Percentiles rank a stretch among this genome's conserved stretches.
Conservation (phyloP, 768 basidiomycete genomes). For the Tricholoma saponaceum region DNA sequence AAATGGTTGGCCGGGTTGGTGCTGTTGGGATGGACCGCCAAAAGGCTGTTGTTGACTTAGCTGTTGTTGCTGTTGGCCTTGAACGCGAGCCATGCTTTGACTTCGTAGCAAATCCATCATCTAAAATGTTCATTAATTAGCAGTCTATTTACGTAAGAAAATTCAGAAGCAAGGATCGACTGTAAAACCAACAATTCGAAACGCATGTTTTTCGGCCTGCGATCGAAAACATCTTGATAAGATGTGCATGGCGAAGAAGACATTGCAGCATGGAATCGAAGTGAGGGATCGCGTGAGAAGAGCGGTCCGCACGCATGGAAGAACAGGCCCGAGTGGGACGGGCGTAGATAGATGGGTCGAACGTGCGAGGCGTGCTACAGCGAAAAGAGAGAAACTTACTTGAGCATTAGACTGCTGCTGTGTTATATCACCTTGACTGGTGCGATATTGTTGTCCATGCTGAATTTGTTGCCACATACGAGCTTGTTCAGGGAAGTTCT, state of each 20-base stretch:
- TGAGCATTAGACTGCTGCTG: constrained; percentile 38
- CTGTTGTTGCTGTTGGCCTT: constrained; percentile 29
- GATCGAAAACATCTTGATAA: constrained; percentile 9
- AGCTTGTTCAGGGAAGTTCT: constrained; percentile 42
- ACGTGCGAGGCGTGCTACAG: neutral
- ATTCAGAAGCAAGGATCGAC: constrained; percentile 8
- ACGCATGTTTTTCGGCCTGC: constrained; percentile 1
- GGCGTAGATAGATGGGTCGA: constrained; percentile 2
- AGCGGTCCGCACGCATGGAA: constrained; percentile 1
- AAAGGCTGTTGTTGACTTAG: constrained; percentile 39
- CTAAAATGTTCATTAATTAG: constrained; percentile 25
- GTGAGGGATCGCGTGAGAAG: constrained; percentile 5
- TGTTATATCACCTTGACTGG: constrained; percentile 37
- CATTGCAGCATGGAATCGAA: constrained; percentile 5
- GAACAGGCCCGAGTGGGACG: constrained; percentile 7
- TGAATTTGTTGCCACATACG: constrained; percentile 60
- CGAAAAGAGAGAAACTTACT: constrained; percentile 32
- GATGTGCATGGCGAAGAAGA: constrained; percentile 9
- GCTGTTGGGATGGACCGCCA: constrained; percentile 24
- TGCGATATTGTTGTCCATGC: constrained; percentile 40
- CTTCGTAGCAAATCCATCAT: constrained; percentile 43
- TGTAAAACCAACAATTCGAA: neutral
- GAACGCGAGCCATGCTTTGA: constrained; percentile 36
- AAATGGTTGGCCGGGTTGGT: constrained; percentile 22
- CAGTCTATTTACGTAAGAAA: constrained; percentile 19